Percentiles rank a stretch among this genome's conserved stretches.
These are phyloP conservation scores for Sporodiniella umbellata DNA, from an alignment of 371 early-diverging fungal genomes.

Conservation along the genomic window DNA sequence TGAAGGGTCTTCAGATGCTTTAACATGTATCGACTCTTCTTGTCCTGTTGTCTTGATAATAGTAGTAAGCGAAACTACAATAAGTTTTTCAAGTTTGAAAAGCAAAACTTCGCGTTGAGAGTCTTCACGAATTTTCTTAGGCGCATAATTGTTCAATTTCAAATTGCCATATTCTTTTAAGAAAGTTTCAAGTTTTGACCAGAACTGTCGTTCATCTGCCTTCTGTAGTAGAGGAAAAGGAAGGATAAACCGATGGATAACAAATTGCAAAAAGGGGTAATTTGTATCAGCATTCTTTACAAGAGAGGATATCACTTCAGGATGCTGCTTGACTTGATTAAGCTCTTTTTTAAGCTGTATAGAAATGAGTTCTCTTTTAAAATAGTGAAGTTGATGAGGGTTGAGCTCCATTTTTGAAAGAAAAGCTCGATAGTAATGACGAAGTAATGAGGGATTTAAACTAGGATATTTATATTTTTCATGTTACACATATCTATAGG, in stretches of 20 bases:
- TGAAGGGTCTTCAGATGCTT: constrained; percentile 8
- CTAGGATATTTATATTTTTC: no score
- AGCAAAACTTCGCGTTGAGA: constrained; percentile 34
- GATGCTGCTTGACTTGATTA: constrained; percentile 1
- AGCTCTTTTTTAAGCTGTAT: constrained; percentile 13
- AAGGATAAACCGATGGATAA: constrained; percentile 28
- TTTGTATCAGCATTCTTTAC: not conserved
- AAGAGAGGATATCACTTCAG: not conserved
- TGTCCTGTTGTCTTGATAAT: constrained; percentile 40
- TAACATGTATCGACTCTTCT: constrained; percentile 31
- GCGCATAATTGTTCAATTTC: constrained; percentile 27
- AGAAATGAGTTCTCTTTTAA: constrained; percentile 25
- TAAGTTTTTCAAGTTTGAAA: constrained; percentile 33
- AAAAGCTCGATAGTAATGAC: no score
- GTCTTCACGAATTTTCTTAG: constrained; percentile 18
- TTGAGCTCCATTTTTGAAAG: constrained; percentile 11
- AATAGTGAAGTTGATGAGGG: constrained; percentile 21
- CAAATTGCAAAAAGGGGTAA: constrained; percentile 33
- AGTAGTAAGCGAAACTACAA: constrained; percentile 32
- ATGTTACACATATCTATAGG: no score
- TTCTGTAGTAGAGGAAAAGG: constrained; percentile 41
- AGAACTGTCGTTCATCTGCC: constrained; percentile 27
- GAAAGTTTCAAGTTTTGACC: constrained; percentile 31
- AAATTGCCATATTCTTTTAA: constrained; percentile 33
- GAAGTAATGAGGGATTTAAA: no score